These are phyloP conservation scores for Xerocomus alliaceus DNA, from an alignment of 1,284 basidiomycete genomes.

Conservation along the genomic window DNA sequence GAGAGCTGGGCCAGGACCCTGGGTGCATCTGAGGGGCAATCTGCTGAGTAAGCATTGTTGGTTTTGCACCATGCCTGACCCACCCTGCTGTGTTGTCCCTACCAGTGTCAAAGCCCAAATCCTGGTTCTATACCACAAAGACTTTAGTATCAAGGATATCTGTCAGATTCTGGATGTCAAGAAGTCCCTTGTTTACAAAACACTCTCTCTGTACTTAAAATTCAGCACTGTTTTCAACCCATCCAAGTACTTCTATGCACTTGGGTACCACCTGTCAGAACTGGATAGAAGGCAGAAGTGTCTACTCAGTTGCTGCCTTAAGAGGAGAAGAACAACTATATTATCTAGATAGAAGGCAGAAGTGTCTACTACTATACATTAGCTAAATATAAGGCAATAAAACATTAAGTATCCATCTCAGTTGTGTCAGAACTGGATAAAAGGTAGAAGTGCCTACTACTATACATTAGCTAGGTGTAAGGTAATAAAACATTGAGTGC, in stretches of 20 bases:
- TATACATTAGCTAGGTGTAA: too few relatives aligned
- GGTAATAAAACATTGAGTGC: too few relatives aligned
- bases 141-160: background rate
- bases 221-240: background rate
- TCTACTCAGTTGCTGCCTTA: too few relatives aligned
- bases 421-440: too few relatives aligned
- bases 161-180: constrained; percentile 3
- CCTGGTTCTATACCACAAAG: background rate
- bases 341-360: too few relatives aligned
- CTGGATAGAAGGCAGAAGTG: too few relatives aligned
- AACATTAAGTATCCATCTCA: too few relatives aligned
- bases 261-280: background rate
- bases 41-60: background rate
- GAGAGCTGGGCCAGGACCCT: background rate
- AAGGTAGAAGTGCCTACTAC: too few relatives aligned
- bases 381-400: too few relatives aligned
- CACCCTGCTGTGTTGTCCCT: background rate
- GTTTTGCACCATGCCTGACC: background rate
- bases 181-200: constrained; percentile 6
- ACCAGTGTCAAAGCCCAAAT: constrained; percentile 9
- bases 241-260: background rate
- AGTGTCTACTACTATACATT: too few relatives aligned
- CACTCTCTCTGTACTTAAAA: background rate
- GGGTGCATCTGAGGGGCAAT: background rate
- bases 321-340: too few relatives aligned